These are phyloP conservation scores for Amphibolis antarctica DNA, from an alignment of 106 monocot species.

Conservation along the genomic window DNA sequence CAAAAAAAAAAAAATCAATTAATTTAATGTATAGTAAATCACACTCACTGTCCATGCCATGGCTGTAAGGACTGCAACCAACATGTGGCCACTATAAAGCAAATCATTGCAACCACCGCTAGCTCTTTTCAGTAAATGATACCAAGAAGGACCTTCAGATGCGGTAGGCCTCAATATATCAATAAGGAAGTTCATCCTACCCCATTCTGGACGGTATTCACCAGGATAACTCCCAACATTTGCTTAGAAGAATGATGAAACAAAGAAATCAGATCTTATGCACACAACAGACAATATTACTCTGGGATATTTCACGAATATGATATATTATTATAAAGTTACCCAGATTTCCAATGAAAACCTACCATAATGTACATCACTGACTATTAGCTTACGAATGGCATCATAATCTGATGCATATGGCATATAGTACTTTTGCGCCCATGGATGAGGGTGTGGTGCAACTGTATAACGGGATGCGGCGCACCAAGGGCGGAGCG, in stretches of 20 bases:
- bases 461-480: slow-evolving; percentile 46
- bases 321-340: not conserved
- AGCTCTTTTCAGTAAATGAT: slow-evolving; percentile 70
- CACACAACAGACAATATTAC: not conserved
- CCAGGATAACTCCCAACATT: slow-evolving; percentile 44
- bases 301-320: not conserved
- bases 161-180: slow-evolving; percentile 59
- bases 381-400: slow-evolving; percentile 51
- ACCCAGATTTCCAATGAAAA: not conserved
- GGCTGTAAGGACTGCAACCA: slow-evolving; percentile 88
- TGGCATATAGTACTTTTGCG: slow-evolving; percentile 81
- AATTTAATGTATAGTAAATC: not conserved
- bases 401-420: slow-evolving; percentile 57
- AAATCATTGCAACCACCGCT: slow-evolving; percentile 96
- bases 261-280: not conserved
- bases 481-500: slow-evolving; percentile 88
- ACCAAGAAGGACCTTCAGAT: slow-evolving; percentile 70
- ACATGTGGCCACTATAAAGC: slow-evolving; percentile 94
- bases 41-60: slow-evolving; percentile 92
- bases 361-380: slow-evolving; percentile 55
- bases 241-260: slow-evolving; percentile 22
- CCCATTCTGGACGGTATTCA: slow-evolving; percentile 80
- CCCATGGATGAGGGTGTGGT: slow-evolving; percentile 90
- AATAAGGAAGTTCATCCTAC: slow-evolving; percentile 72
- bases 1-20: not conserved